Base-by-base conservation (phyloP, 2,329 filamentous ascomycete genomes). In the Penicillium occitanis region DNA sequence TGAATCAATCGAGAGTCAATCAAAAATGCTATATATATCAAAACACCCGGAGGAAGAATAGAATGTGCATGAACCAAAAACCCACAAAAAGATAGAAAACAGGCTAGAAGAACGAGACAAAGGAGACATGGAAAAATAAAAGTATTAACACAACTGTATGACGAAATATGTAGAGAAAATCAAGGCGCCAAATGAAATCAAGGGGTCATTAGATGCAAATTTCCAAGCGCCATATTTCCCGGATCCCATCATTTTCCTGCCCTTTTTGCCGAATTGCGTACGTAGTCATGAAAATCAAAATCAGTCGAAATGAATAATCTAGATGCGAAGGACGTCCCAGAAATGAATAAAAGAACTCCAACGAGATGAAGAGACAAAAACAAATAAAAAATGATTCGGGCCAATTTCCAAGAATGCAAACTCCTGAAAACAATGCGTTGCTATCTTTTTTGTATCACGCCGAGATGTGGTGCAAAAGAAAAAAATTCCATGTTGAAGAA, bases 391-490 rank as follows among this genome's bases (percentile, higher is more conserved):
- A n/a, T 55, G 14, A 10, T 28, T 25, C 22, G 22, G 13, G 5
- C 10, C 53, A 14, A 46, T 30, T 30, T 22, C 28, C 28, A 37
- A 62, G 44, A 50, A 62, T 35, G n/a, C 17, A 48, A 58, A 64
- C 51, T 58, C 51, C 61, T 33, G n/a, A 40, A 35, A 28, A 37
- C 37, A 58, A 64, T 64, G 62, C 62, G 62, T 14, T 58, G 37
- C 22, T 60, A 60, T 30, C 19, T 25, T 55, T 35, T 25, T 58
- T 58, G 44, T 53, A 35, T 55, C 46, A 63, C 17, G 48, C 48
- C 48, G 37, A 62, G 22, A 53, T 28, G 33, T 19, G 19, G 48
- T 42, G 14, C 19, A 17, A 35, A 19, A 51, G 13, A 51, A 40
- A 11, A 48, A 11, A 35, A 28, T 22, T n/a, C 30, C n/a, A 61